These are phyloP conservation scores for Termitomyces sp. DNA, from an alignment of 768 basidiomycete genomes.

Conservation along the genomic window DNA sequence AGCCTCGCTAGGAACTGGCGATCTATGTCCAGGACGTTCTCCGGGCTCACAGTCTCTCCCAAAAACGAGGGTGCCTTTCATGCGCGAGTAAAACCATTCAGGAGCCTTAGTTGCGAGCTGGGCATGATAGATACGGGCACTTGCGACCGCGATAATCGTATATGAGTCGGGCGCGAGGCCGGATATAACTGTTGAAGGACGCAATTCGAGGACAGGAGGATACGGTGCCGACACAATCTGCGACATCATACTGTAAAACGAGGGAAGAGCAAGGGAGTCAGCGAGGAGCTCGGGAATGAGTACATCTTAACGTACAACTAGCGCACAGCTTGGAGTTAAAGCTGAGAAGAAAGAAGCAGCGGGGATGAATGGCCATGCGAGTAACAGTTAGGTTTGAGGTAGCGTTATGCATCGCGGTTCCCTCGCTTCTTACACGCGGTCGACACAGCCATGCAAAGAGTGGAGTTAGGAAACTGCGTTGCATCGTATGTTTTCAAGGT, in stretches of 20 bases:
- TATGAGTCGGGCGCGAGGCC: slow-evolving; percentile 26
- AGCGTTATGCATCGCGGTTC: slow-evolving; percentile 11
- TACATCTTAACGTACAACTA: slow-evolving; percentile 8
- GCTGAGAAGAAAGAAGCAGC: slow-evolving; percentile 12
- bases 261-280: slow-evolving; percentile 2
- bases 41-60: slow-evolving; percentile 36
- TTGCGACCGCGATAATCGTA: slow-evolving; percentile 49
- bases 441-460: neutral
- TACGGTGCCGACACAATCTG: slow-evolving; percentile 11
- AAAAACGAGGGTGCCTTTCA: slow-evolving; percentile 60
- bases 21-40: slow-evolving; percentile 20
- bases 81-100: slow-evolving; percentile 59
- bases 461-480: neutral
- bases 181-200: slow-evolving; percentile 7
- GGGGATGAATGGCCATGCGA: slow-evolving; percentile 8
- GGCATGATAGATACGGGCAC: slow-evolving; percentile 61
- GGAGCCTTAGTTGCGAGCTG: slow-evolving; percentile 41
- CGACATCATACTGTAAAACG: slow-evolving; percentile 13
- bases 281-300: neutral
- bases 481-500: neutral
- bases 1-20: slow-evolving; percentile 15
- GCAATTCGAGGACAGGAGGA: slow-evolving; percentile 10
- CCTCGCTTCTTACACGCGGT: slow-evolving; percentile 17
- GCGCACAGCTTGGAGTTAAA: slow-evolving; percentile 9
- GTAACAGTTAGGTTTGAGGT: slow-evolving; percentile 8